phyloP scores from a whole-genome alignment of 2,329 filamentous ascomycete genomes.

The Colletotrichum sp. region DNA sequence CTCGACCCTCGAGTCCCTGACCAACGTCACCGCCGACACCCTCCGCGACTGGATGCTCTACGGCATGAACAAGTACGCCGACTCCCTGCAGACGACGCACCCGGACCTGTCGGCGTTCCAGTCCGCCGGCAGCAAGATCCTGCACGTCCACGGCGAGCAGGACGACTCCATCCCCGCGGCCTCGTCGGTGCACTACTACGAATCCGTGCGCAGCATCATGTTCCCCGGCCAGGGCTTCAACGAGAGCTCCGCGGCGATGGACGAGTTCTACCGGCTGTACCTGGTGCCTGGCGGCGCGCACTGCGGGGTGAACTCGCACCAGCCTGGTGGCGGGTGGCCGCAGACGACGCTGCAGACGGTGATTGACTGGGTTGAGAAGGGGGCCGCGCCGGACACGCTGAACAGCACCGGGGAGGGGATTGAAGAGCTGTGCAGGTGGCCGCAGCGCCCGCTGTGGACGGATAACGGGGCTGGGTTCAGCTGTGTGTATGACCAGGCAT shows the following conservation, averaged over 20 bases:
- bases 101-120: conserved; percentile 34
- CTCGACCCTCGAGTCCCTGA: conserved; percentile 41
- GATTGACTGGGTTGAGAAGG: conserved; percentile 59
- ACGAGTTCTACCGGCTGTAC: conserved; percentile 45
- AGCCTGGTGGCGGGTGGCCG: conserved; percentile 29
- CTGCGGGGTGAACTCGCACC: conserved; percentile 52
- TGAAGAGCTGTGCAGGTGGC: conserved; percentile 44
- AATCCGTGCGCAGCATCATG: conserved; percentile 54
- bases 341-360: conserved; percentile 47
- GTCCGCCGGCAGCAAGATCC: conserved; percentile 44
- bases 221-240: conserved; percentile 43
- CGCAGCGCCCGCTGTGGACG: conserved; percentile 44
- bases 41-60: conserved; percentile 55
- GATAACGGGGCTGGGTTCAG: background rate
- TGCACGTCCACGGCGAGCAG: conserved; percentile 45
- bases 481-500: conserved; percentile 9
- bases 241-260: conserved; percentile 3
- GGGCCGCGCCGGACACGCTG: conserved; percentile 45
- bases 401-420: conserved; percentile 42
- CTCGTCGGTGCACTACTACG: conserved; percentile 36
- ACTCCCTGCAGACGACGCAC: conserved; percentile 37
- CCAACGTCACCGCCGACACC: conserved; percentile 57
- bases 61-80: conserved; percentile 42
- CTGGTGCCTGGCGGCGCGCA: conserved; percentile 56
- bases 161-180: conserved; percentile 40